Evolutionary conservation across 1,284 basidiomycete genomes (phyloP), one percentile per base, ranked within the genome.

Genomic region (Rhodofomes roseus): DNA sequence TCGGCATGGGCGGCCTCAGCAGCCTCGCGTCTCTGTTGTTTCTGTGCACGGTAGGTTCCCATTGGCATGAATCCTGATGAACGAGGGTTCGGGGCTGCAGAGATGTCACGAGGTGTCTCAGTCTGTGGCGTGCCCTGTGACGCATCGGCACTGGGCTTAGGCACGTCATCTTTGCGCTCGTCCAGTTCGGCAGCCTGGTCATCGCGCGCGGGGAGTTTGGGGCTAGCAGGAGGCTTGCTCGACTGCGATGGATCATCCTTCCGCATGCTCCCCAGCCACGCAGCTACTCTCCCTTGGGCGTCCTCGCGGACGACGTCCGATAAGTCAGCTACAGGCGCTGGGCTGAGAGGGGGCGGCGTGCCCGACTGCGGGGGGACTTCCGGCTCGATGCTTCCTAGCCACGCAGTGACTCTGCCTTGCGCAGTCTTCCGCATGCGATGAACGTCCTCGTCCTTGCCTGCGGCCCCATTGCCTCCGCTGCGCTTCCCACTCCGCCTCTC

Each of bases 11-110:
- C 46, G 25, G 46, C 46, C 16, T 48, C 46, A 48, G 46, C 46
- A 6, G 46, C 46, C 1, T 54, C 48, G 8, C 37, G 25, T 18
- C 36, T 39, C 8, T 61, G 54, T 11, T 58, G 55, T 9, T 59
- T 57, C 8, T 59, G 46, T 0, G 60, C 60, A 20, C 70, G 68
- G 18, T 84, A 73, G 0, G 83, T 81, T 4, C 80, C 78, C 12
- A 89, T 81, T 0, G 88, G 84, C 20, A 89, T 77, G 65, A 90
- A 90, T 0, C 88, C 88, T 53, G 87, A 89, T 0, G 88, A 90
- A 2, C 87, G 82, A 39, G 87, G 86, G 66, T 89, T 84, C 0
- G 88, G 86, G 1, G 75, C 69, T 25, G 75, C 73, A 50, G 75
- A 69, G 43, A 73, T 66, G 53, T 65, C 56, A 43, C 51, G 22